Evolutionary conservation across 495 filamentous ascomycete species (phyloP), one percentile per base, ranked within the genome.

Genomic region (Penicillium steckii): DNA sequence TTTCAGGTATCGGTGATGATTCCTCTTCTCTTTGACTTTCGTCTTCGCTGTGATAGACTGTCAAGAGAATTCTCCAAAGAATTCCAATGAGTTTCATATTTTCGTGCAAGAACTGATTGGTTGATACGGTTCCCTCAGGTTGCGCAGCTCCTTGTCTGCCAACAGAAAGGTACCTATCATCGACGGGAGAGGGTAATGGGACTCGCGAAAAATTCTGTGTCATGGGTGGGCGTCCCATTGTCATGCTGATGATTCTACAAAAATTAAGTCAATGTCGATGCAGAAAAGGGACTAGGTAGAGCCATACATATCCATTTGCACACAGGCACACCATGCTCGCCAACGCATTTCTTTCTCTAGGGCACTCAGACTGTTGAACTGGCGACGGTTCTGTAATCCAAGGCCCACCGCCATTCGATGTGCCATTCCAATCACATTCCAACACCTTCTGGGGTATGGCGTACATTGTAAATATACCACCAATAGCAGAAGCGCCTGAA

Each of bases 241-340:
- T 67, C 51, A 56, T 65, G 7, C 62, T 52, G 19, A 66, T 5
- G 41, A 68, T 52, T 32, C 65, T 52, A 10, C 19, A 60, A 17
- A 24, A 44, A 27, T 4, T 45, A 8, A 45, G 23, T 27, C 23
- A 27, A 17, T 19, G 13, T 6, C 3, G 8, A 10, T 44, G 18
- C n/a, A 3, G 3, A 22, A 44, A n/a, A 30, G 27, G 8, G 27
- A 12, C 13, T 23, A 21, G 18, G 9, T 40, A n/a, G n/a, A n/a
- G 17, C 18, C 52, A n/a, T 66, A 68, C 67, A 56, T 57, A 40
- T 76, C 73, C 22, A 76, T 33, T 5, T 55, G 40, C 6, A 74
- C 59, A 57, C 71, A 73, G n/a, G 56, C 65, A 46, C 66, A 59
- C 73, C 73, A 76, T 10, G 66, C 53, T 24, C 70, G 50, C 9